Base-by-base conservation (phyloP, 1,139 yeast genomes). In the Sugiyamaella japonica region DNA sequence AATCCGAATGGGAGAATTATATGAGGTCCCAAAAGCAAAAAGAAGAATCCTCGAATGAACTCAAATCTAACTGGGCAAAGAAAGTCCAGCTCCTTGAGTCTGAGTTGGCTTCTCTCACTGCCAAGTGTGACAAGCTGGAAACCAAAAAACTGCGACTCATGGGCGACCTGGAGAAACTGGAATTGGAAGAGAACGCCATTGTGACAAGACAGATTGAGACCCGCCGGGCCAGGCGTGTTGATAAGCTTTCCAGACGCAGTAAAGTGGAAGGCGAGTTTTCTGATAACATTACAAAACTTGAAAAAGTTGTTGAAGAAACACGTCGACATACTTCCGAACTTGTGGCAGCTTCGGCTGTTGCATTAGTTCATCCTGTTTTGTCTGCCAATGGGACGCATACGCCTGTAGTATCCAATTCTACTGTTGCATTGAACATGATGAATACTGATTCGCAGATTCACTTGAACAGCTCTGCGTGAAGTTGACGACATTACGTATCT, bases 221-320 rank as follows among this genome's bases (percentile, higher is more conserved):
- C 17, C 59, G 67, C 20, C 53, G 50, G 23, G 45, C 53, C 20
- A 56, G 49, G 25, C 54, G 65, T n/a, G 47, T 57, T 20, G 55
- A 54, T 37, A 62, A 62, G 46, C 56, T 63, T 20, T 62, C 60
- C 31, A 50, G 66, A 40, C 57, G 68, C 29, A 37, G 53, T 38
- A 60, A 55, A 48, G 56, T 68, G 38, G 66, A 64, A 52, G 66
- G 62, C 7, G 74, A 71, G 60, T 71, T 71, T 54, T 65, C 72
- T 25, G 60, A 61, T 32, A 68, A 72, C 6, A 70, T 71, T 42
- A 60, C 65, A 13, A 67, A 69, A 55, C 67, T 71, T 68, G 73
- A 70, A 47, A 61, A 62, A 20, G 68, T 70, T 1, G 67, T 66
- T 16, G 65, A 60, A 41, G 67, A 67, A 31, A 63, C 63, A 4